These are phyloP conservation scores for Castanopsis chinensis DNA, from an alignment of 306 rosid genomes.

Conservation along the genomic window DNA sequence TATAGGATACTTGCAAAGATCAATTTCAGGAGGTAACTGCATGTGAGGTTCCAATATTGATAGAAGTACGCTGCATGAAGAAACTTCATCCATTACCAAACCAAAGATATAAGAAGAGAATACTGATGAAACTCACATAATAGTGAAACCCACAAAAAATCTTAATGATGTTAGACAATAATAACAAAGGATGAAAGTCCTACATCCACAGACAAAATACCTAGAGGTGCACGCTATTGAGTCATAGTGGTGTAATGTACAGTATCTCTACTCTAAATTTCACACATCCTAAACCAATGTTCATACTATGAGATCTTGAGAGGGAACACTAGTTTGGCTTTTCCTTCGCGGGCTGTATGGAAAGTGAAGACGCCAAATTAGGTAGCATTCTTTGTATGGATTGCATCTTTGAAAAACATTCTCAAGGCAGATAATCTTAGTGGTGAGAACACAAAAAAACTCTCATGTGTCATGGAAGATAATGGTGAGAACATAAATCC, in stretches of 20 bases:
- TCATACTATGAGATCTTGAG: background rate
- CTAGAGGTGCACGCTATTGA: background rate
- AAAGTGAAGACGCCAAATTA: no score
- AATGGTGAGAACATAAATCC: no score
- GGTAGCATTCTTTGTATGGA: no score
- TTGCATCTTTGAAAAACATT: no score
- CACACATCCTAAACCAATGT: background rate
- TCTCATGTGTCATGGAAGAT: no score
- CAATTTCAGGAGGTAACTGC: constrained; percentile 84
- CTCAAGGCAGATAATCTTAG: no score
- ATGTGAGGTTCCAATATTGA: constrained; percentile 89
- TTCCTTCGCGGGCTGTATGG: no score
- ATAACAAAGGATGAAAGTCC: background rate
- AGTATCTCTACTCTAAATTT: background rate
- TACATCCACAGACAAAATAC: background rate
- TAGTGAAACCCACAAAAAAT: no score
- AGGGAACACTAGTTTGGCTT: no score
- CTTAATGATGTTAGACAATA: background rate
- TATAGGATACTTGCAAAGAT: constrained; percentile 53
- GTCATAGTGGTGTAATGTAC: background rate
- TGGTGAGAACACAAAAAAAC: no score
- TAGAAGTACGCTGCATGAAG: constrained; percentile 72
- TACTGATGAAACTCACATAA: background rate
- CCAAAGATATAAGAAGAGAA: background rate
- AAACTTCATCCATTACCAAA: constrained; percentile 1